Evolutionary conservation across 495 filamentous ascomycete species (phyloP).

Genomic region (Amphirosellinia nigrospora): DNA sequence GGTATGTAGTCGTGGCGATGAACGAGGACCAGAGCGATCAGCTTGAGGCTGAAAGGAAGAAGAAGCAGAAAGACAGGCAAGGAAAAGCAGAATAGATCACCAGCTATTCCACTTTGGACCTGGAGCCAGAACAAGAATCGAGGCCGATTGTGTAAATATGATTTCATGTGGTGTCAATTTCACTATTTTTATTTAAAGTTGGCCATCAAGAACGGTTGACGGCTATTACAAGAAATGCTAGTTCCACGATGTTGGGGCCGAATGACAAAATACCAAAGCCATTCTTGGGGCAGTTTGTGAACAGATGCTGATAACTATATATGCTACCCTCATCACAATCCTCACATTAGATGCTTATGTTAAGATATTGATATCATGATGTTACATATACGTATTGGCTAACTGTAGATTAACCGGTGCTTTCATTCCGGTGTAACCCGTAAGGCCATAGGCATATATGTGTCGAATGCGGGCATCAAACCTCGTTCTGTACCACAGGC

Average conservation of each 20-base stretch:
- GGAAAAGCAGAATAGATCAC: constrained; percentile 22
- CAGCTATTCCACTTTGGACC: neutral
- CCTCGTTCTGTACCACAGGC: neutral
- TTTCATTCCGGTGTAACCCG: neutral
- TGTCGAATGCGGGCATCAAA: neutral
- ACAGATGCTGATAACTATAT: neutral
- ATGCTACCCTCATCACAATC: neutral
- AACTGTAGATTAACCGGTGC: neutral
- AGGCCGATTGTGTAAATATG: neutral
- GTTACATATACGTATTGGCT: neutral
- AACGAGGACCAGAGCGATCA: constrained; percentile 78
- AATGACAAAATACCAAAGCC: neutral
- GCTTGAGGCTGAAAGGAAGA: constrained; percentile 38
- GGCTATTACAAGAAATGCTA: neutral
- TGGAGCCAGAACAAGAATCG: neutral
- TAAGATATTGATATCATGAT: neutral
- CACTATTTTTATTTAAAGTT: neutral
- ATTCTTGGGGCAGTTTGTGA: neutral
- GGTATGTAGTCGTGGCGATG: constrained; percentile 91
- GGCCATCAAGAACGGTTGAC: neutral
- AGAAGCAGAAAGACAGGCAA: constrained; percentile 32
- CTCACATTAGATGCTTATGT: neutral
- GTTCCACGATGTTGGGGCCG: neutral
- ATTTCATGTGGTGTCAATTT: neutral
- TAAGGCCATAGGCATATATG: neutral